Conservation (phyloP, 345 rosid species). For the Eutrema japonicum region DNA sequence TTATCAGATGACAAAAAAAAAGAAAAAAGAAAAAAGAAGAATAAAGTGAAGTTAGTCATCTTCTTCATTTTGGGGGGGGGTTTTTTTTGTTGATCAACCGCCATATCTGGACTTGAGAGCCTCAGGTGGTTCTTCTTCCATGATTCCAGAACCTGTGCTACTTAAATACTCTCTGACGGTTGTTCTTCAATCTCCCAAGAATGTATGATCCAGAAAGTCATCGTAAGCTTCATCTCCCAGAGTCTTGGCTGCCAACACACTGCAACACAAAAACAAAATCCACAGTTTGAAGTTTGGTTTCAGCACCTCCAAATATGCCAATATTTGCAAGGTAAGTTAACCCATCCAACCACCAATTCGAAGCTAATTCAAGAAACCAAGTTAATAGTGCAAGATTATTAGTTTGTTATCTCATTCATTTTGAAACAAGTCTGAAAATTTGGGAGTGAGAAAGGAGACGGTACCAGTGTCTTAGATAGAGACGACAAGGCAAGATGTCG, state of each 20-base stretch:
- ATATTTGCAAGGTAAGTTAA: neutral
- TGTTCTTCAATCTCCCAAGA: constrained; percentile 69
- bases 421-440: constrained; percentile 6
- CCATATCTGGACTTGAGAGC: constrained; percentile 77
- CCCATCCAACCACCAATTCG: neutral
- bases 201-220: constrained; percentile 86
- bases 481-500: constrained; percentile 86
- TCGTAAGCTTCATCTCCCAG: constrained; percentile 63
- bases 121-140: constrained; percentile 92
- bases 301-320: neutral
- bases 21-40: neutral
- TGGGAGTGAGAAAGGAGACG: constrained; percentile 12
- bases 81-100: constrained; percentile 49
- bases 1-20: no score
- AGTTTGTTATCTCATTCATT: neutral
- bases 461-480: constrained; percentile 92
- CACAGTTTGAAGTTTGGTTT: neutral
- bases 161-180: constrained; percentile 68
- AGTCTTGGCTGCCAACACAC: constrained; percentile 92
- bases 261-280: constrained; percentile 31
- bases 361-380: neutral
- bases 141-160: constrained; percentile 76
- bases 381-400: constrained; percentile 6
- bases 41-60: neutral
- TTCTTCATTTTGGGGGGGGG: neutral